Base-by-base conservation (phyloP, 768 basidiomycete species). In the Suillus alpinus region DNA sequence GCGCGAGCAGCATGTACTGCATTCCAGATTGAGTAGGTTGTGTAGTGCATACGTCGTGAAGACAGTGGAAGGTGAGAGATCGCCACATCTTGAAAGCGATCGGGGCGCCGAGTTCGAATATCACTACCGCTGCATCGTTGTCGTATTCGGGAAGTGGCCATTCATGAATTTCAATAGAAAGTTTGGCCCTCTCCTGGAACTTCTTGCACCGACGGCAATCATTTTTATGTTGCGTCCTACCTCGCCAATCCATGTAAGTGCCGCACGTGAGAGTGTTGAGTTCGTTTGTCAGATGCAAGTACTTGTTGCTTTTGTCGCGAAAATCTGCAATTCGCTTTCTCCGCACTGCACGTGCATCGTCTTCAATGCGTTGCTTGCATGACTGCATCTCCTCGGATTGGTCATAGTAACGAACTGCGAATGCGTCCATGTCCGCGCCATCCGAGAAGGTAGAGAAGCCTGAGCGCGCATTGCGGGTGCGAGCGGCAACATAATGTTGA, bases 91-190 rank as follows among this genome's bases (percentile, higher is more conserved):
- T 62, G 60, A 82, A 79, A 0, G 66, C 46, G 0, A 56, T 0
- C 1, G 82, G 83, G 43, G 73, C 73, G 6, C 59, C 32, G 0
- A 81, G 64, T 60, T 83, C 81, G 47, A 83, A 83, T 0, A 83
- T 68, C 16, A 75, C 67, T 0, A 65, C 62, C 41, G 73, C 66
- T 0, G 70, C 68, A 10, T 44, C 34, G 6, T 62, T 4, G 1
- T 18, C n/a, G 9, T 73, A 40, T 0, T 65, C 34, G 0, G 83
- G 80, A 13, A 83, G 64, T 0, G 81, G 82, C 81, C 80, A 80
- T 60, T 83, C 82, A 26, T 78, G 71, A 6, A 78, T 62, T 0
- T 41, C 16, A 12, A 83, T 78, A 0, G 4, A 2, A 66, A 80
- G 63, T 0, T 0, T 4, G 0, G 34, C 7, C 0, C 72, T 69